Evolutionary conservation across 352 stramenopile species (phyloP), one percentile per base, ranked within the genome.

Genomic region (Globisporangium barbulae): DNA sequence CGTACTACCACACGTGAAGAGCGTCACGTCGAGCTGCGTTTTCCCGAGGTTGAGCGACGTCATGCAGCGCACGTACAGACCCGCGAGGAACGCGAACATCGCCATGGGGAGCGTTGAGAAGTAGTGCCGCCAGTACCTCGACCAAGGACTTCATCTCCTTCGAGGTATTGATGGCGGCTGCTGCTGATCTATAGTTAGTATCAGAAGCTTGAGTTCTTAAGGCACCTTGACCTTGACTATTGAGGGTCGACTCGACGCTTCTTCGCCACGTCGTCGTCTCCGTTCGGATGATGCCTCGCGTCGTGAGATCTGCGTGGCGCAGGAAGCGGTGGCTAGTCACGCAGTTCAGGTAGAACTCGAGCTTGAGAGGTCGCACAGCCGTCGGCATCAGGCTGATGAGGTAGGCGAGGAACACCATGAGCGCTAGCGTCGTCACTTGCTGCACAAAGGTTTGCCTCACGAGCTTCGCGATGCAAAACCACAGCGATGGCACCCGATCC

Each of bases 391-490:
- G 25, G 21, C 37, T 22, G n/a, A 61, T 17, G 6, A 61, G 21
- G 41, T 48, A 64, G 22, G 28, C 22, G 41, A 33, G 60, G 48
- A 47, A 8, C 15, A 3, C 45, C 17, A 64, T 42, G 12, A 64
- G 13, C 21, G 21, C 30, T 22, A 80, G 64, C 5, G 37, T 31
- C 1, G 10, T 30, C 13, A 62, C 56, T 22, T 53, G 31, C 15
- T 47, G 58, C 15, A 56, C 30, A 13, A 19, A 41, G 12, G 35
- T 49, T 17, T 15, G 35, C 35, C 56, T 56, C 1, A 44, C 21
- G 45, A 64, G 45, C 30, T 64, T 48, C 5, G 17, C 3, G 19
- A 64, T 22, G 21, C 58, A 64, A 13, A 47, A 64, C 28, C 58
- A 64, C 6, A 56, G 28, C 3, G 35, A 39, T 17, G 48, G 21